phyloP scores from a whole-genome alignment of 257 asterid species.

The Nemophila menziesii region DNA sequence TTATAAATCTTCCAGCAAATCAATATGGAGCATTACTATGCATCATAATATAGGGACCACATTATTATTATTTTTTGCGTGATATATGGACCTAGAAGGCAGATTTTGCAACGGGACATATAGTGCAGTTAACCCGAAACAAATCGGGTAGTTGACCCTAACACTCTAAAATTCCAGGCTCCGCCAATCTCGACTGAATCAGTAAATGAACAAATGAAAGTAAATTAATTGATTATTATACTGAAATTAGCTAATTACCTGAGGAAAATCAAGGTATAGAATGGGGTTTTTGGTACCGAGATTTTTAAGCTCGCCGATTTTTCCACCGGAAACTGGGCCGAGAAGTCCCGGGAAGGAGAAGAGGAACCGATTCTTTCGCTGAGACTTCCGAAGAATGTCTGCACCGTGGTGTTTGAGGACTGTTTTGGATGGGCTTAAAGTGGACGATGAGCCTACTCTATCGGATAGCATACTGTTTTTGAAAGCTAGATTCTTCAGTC shows the following conservation, averaged over 20 bases:
- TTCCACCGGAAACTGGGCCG: slow-evolving; percentile 73
- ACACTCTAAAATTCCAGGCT: too few species aligned
- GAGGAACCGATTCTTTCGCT: slow-evolving; percentile 56
- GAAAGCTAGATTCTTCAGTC: slow-evolving; percentile 46
- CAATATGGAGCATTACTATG: too few species aligned
- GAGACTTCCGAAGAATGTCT: slow-evolving; percentile 72
- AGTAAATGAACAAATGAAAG: slow-evolving; percentile 1
- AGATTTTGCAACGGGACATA: too few species aligned
- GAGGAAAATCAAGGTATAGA: slow-evolving; percentile 82
- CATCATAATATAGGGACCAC: too few species aligned
- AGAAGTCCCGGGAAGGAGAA: slow-evolving; percentile 85
- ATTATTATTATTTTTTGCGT: too few species aligned
- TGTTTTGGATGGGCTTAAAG: slow-evolving; percentile 52
- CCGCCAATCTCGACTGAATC: not conserved
- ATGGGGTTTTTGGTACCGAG: slow-evolving; percentile 83
- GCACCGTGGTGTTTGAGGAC: slow-evolving; percentile 69
- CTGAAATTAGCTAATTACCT: slow-evolving; percentile 25
- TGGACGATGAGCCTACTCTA: slow-evolving; percentile 22
- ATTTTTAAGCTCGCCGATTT: slow-evolving; percentile 73
- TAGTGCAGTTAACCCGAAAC: too few species aligned
- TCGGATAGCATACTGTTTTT: slow-evolving; percentile 37
- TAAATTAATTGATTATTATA: not conserved
- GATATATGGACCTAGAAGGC: too few species aligned
- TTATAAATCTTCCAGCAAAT: too few species aligned
- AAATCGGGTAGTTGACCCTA: too few species aligned